Evolutionary conservation across 306 rosid species (phyloP).

Genomic region (Macrotyloma uniflorum): DNA sequence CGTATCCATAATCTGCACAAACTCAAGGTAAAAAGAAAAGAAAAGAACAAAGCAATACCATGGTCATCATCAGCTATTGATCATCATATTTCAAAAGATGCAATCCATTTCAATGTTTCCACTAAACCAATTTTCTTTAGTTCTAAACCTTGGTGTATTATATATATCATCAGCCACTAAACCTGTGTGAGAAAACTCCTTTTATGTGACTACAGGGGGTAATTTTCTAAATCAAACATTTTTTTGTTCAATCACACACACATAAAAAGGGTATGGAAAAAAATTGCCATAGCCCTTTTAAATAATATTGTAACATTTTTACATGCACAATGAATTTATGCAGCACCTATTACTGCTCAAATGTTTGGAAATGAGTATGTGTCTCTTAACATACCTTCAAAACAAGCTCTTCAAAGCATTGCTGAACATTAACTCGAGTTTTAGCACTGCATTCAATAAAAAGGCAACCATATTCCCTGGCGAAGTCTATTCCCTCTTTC

Average conservation of each 20-base stretch:
- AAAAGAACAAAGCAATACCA: slow-evolving; percentile 2
- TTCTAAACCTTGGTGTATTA: not conserved
- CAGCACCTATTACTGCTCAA: slow-evolving; percentile 1
- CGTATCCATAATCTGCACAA: slow-evolving; percentile 84
- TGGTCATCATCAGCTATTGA: not conserved
- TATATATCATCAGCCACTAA: not conserved
- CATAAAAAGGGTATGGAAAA: not conserved
- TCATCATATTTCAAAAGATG: slow-evolving; percentile 6
- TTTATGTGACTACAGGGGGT: not conserved
- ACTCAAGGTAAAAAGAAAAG: slow-evolving; percentile 11
- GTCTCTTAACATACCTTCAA: slow-evolving; percentile 63
- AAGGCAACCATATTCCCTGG: slow-evolving; percentile 93
- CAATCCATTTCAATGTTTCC: not conserved
- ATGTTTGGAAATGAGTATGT: slow-evolving; percentile 19
- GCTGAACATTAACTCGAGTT: slow-evolving; percentile 92
- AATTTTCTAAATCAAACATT: not conserved
- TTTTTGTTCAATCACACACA: not conserved
- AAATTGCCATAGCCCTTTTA: slow-evolving; percentile 2
- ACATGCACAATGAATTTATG: not conserved
- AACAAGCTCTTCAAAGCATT: slow-evolving; percentile 98
- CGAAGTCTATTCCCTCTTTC: slow-evolving; percentile 89
- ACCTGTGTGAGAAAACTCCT: not conserved
- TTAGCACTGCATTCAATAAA: slow-evolving; percentile 96
- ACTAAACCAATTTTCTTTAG: not conserved
- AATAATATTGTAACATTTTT: not conserved